Percentiles rank a stretch among this genome's conserved stretches.
These are phyloP conservation scores for Fomitopsis pinicola DNA, from an alignment of 1,284 basidiomycete species.

Conservation along the genomic window DNA sequence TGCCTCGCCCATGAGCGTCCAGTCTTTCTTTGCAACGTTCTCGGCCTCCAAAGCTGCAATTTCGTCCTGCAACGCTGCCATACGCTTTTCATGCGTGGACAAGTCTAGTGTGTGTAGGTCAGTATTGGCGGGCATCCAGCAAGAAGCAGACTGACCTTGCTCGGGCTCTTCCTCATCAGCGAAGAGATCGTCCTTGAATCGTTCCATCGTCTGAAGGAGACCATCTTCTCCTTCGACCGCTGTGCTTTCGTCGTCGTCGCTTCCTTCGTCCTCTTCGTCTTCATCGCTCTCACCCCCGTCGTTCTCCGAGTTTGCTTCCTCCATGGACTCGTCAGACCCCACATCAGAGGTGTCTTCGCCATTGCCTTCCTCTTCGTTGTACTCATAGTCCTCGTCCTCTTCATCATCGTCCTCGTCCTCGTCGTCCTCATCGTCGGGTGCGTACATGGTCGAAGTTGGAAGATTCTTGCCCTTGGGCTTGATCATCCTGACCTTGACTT, in stretches of 20 bases:
- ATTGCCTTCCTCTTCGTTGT: conserved; percentile 11
- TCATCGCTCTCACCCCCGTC: conserved; percentile 14
- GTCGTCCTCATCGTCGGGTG: conserved; percentile 34
- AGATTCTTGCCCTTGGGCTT: conserved; percentile 61
- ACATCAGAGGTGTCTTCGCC: conserved; percentile 7
- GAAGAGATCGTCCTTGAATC: conserved; percentile 65
- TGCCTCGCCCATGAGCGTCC: conserved; percentile 93
- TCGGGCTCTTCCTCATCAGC: conserved; percentile 52
- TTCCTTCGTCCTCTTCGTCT: conserved; percentile 20
- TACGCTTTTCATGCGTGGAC: conserved; percentile 63
- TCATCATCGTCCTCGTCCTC: conserved; percentile 20
- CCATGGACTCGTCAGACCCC: conserved; percentile 5
- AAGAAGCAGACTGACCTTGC: conserved; percentile 30
- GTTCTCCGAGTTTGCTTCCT: background rate
- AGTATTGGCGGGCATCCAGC: background rate
- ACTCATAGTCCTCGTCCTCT: conserved; percentile 31
- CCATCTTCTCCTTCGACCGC: conserved; percentile 26
- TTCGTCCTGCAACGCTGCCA: conserved; percentile 56
- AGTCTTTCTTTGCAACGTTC: conserved; percentile 74
- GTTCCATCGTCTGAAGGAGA: conserved; percentile 44
- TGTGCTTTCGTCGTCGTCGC: conserved; percentile 22
- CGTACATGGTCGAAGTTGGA: conserved; percentile 37
- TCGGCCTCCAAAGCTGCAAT: conserved; percentile 69
- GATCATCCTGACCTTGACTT: conserved; percentile 78
- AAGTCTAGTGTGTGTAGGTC: conserved; percentile 13